phyloP scores from a whole-genome alignment of 2,329 filamentous ascomycete genomes.

The Claviceps lovelessii region DNA sequence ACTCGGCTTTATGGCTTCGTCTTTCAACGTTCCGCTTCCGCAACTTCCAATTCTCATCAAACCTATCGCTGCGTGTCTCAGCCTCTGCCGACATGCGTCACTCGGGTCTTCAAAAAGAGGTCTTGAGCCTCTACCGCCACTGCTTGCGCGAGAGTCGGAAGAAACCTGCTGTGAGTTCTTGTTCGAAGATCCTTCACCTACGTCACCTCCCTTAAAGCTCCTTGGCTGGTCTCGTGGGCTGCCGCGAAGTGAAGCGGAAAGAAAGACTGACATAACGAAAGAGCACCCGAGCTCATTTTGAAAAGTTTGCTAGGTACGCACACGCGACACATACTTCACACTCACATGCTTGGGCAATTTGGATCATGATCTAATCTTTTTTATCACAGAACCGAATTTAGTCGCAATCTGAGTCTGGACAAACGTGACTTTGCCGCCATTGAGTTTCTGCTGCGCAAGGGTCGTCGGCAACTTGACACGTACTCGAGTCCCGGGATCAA shows the following conservation, averaged over 20 bases:
- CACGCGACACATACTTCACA: not conserved
- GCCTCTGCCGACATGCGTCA: constrained; percentile 10
- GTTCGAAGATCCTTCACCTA: not conserved
- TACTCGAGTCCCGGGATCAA: constrained; percentile 71
- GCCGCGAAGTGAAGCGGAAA: not conserved
- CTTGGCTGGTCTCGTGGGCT: too few relatives aligned
- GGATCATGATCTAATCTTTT: not conserved
- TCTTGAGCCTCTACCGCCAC: constrained; percentile 52
- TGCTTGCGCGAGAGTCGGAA: constrained; percentile 69
- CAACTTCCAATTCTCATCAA: not conserved
- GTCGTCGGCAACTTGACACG: constrained; percentile 64
- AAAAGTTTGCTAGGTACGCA: constrained; percentile 46
- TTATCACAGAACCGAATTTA: constrained; percentile 47
- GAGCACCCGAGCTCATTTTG: constrained; percentile 36
- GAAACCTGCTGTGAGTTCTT: constrained; percentile 53
- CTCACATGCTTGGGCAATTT: not conserved
- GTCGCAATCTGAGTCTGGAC: constrained; percentile 51
- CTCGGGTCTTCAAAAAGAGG: constrained; percentile 6
- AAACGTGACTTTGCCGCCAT: constrained; percentile 79
- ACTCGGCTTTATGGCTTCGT: not conserved
- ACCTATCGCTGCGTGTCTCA: not conserved
- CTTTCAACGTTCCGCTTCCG: not conserved
- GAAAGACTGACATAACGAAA: constrained; percentile 1
- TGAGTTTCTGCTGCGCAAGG: constrained; percentile 73
- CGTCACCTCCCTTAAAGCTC: not conserved